These are phyloP conservation scores for Spencermartinsiella europaea DNA, from an alignment of 805 yeast genomes.

Conservation along the genomic window DNA sequence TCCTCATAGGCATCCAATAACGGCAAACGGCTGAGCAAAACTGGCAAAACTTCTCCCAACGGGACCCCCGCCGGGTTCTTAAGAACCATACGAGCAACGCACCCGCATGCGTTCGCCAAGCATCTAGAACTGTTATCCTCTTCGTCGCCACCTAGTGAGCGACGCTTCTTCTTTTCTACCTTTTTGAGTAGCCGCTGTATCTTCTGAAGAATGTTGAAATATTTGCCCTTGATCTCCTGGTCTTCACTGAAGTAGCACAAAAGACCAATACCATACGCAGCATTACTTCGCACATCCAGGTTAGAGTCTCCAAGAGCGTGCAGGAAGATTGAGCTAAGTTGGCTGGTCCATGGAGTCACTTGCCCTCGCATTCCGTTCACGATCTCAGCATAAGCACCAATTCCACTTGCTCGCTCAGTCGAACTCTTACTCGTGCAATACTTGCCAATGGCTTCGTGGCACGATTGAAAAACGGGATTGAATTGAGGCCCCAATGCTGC, in stretches of 20 bases:
- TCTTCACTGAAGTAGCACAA: constrained; percentile 49
- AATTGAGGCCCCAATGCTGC: constrained; percentile 77
- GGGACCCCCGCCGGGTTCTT: constrained; percentile 70
- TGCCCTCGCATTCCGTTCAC: constrained; percentile 62
- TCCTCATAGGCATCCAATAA: constrained; percentile 86
- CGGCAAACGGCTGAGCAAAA: constrained; percentile 73
- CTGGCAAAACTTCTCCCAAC: constrained; percentile 67
- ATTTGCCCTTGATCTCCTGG: constrained; percentile 52
- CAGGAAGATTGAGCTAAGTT: constrained; percentile 58
- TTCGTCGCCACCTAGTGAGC: constrained; percentile 39
- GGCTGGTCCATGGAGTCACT: constrained; percentile 60
- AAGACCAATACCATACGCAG: constrained; percentile 93
- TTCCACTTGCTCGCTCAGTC: constrained; percentile 73
- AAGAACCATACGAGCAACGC: constrained; percentile 87
- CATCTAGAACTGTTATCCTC: constrained; percentile 81
- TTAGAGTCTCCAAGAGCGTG: constrained; percentile 70
- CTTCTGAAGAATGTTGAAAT: constrained; percentile 61
- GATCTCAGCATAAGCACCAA: constrained; percentile 90
- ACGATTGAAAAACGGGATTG: constrained; percentile 61
- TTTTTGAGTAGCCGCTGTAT: constrained; percentile 69
- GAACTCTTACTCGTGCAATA: constrained; percentile 58
- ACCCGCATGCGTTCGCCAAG: constrained; percentile 92
- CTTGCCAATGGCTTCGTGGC: constrained; percentile 57
- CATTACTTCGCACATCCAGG: constrained; percentile 85
- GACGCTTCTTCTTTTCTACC: constrained; percentile 58